These are phyloP conservation scores for Chaetoscypha palmicola DNA, from an alignment of 2,329 filamentous ascomycete genomes.

Conservation along the genomic window DNA sequence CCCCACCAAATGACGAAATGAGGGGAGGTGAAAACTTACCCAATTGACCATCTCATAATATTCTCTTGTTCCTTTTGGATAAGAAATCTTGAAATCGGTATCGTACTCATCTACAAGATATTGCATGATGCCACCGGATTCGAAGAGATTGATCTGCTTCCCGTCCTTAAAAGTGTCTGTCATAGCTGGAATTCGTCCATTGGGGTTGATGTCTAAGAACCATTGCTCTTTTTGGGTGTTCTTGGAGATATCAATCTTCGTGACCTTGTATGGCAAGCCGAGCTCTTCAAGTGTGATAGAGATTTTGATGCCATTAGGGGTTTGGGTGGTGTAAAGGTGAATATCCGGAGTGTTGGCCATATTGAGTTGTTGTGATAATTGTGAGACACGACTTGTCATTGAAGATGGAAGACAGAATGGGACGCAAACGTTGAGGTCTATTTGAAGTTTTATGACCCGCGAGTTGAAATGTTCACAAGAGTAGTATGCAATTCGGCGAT, in stretches of 20 bases:
- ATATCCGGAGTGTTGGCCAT: slow-evolving; percentile 36
- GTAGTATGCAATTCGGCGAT: too few relatives aligned
- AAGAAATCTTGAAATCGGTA: slow-evolving; percentile 73
- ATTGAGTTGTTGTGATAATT: slow-evolving; percentile 27
- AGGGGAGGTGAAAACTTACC: slow-evolving; percentile 36
- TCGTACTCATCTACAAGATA: slow-evolving; percentile 82
- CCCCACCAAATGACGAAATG: neutral
- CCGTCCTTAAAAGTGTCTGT: slow-evolving; percentile 74
- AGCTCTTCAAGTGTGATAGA: slow-evolving; percentile 84
- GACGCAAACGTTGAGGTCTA: too few relatives aligned
- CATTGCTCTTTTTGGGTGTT: slow-evolving; percentile 79
- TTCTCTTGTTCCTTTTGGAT: slow-evolving; percentile 64
- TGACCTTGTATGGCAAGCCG: slow-evolving; percentile 70
- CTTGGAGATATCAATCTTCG: slow-evolving; percentile 63
- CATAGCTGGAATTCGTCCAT: slow-evolving; percentile 82
- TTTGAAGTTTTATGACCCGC: too few relatives aligned
- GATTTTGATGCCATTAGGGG: slow-evolving; percentile 85
- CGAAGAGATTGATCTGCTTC: slow-evolving; percentile 68
- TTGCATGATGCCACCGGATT: slow-evolving; percentile 76
- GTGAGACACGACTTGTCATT: slow-evolving; percentile 20
- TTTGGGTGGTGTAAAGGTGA: slow-evolving; percentile 55
- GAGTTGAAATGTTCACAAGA: too few relatives aligned
- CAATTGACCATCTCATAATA: slow-evolving; percentile 76
- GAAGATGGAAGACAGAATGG: neutral
- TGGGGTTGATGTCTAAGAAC: slow-evolving; percentile 90